phyloP scores from a whole-genome alignment of 2,329 filamentous ascomycete species.

The Venturia effusa region DNA sequence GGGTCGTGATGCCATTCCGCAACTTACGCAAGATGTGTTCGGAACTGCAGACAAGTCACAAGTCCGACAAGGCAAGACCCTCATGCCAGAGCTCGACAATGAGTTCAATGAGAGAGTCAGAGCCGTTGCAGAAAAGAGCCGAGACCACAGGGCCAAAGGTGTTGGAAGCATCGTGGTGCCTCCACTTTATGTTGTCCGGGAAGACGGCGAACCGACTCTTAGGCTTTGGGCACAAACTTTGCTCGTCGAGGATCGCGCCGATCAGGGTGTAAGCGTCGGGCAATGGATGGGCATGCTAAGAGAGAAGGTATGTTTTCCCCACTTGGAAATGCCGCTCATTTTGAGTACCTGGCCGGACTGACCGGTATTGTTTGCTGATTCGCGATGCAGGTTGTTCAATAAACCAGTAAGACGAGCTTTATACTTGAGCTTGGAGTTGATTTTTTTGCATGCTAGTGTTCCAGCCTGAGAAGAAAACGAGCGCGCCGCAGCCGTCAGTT shows the following conservation, averaged over 20 bases:
- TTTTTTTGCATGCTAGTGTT: background rate
- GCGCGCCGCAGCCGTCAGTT: background rate
- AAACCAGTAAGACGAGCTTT: background rate
- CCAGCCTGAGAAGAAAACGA: background rate
- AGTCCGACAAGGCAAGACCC: conserved; percentile 83
- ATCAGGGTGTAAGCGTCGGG: conserved; percentile 83
- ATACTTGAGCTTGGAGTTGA: background rate
- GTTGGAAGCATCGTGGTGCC: conserved; percentile 90
- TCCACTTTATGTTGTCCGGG: conserved; percentile 83
- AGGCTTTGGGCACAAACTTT: conserved; percentile 96
- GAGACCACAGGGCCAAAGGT: conserved; percentile 74
- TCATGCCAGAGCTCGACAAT: conserved; percentile 77
- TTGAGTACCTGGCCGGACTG: conserved; percentile 8
- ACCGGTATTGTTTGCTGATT: background rate
- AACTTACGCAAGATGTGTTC: conserved; percentile 82
- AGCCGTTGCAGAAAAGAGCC: conserved; percentile 82
- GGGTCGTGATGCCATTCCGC: conserved; percentile 82
- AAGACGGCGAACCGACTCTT: conserved; percentile 90
- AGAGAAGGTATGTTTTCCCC: conserved; percentile 63
- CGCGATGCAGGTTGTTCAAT: conserved; percentile 8
- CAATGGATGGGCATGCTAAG: conserved; percentile 88
- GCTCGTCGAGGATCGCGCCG: conserved; percentile 86
- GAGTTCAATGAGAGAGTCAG: conserved; percentile 95
- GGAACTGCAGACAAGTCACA: conserved; percentile 73
- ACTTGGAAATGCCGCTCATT: conserved; percentile 1